Evolutionary conservation across 371 early-diverging fungal species (phyloP), one percentile per base, ranked within the genome.

Genomic region (Saksenaea oblongispora): DNA sequence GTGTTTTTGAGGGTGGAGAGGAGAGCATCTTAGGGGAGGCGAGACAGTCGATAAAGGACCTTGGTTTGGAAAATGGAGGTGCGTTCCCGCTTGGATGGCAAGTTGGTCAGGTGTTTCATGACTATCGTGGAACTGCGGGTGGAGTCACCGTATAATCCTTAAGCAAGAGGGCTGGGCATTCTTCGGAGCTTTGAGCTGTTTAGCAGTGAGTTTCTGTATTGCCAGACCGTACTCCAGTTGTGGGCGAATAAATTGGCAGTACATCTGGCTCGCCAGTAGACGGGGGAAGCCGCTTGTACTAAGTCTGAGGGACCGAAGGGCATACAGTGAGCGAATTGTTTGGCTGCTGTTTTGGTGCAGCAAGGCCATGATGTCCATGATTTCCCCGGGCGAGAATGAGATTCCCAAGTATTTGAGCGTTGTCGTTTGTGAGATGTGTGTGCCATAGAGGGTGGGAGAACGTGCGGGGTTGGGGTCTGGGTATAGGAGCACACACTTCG

Each of bases 401-500:
- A 67, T 42, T 34, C 68, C 68, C 35, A 67, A 61, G 56, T 67
- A 67, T 1, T 1, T 11, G 39, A 59, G 63, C 2, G 56, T 53
- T 13, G 54, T 13, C 11, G 47, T 57, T 10, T n/a, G 11, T 55
- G 68, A 61, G 7, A 59, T 17, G n/a, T 54, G 34, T 1, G 26
- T 31, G 14, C 54, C 61, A 60, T 65, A 65, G 1, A 65, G 55
- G 8, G 36, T 10, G 26, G 59, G 65, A 1, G 59, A 24, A 5
- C 57, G 47, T n/a, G 18, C 51, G 56, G 22, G 9, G 35, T 5
- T 34, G 59, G 62, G 35, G 17, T 14, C 17, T 54, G 59, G 17
- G 57, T 31, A 28, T 63, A 73, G 51, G 1, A 71, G 44, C 5
- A 63, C 66, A 58, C 75, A 71, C 59, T 75, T 75, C 14, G 61